Evolutionary conservation across 202 grass and related monocot genomes (phyloP), one percentile per base, ranked within the genome.

Genomic region (Elaeis oleifera): DNA sequence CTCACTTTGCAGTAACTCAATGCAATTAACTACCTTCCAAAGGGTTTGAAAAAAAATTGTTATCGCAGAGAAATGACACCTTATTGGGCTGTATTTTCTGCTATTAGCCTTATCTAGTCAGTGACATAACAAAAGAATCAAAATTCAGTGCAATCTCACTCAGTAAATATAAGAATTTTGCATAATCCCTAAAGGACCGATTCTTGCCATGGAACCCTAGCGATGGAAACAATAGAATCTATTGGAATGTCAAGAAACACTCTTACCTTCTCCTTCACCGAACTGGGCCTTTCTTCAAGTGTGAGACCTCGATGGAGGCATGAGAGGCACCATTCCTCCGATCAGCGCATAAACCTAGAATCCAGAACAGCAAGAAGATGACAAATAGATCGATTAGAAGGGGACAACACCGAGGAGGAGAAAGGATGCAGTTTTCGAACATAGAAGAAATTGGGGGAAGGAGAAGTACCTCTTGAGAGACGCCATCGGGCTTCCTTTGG

Each of bases 401-500:
- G 20, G 20, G 18, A 74, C 14, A 23, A 23, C 26, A 8, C n/a
- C 50, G 5, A n/a, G 49, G 17, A 23, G 17, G 16, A 53, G 36
- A 59, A 4, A 24, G 67, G 23, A 18, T 5, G 69, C n/a, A 50
- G 19, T 39, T 28, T 6, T 54, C 14, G 51, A 3, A 28, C 0
- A 19, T 26, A 66, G 53, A 1, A 16, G 53, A 44, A 1, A 44
- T 44, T 44, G 36, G 36, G 32, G 2, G 7, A 13, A 2, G 23
- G 25, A 13, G 26, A 0, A 18, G 17, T 81, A 89, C 94, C 82
- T 97, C 88, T 20, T 88, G 84, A 51, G 81, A 85, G 52, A 97
- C 84, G 26, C 94, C 94, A 92, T 97, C 94, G 55, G 94, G 94
- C 78, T 85, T 91, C 54, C 94, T 83, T 85, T 97, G 94, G 16